phyloP scores from a whole-genome alignment of 2,329 filamentous ascomycete genomes.

The Niveomyces coronatus region DNA sequence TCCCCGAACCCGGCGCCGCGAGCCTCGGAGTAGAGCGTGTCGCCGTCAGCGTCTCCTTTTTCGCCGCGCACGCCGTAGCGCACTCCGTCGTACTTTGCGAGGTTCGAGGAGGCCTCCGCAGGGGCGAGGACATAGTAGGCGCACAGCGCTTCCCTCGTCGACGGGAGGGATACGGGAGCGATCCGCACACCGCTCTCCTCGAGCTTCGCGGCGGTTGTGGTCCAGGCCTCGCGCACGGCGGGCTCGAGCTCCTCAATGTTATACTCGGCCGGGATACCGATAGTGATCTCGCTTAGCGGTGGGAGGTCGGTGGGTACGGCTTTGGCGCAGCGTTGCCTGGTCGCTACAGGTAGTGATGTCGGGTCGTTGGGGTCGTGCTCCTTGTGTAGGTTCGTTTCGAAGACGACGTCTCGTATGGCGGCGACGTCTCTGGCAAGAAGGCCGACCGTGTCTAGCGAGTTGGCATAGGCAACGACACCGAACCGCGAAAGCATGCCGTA shows the following conservation, averaged over 20 bases:
- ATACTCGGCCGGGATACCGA: conserved; percentile 64
- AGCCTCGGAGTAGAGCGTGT: conserved; percentile 66
- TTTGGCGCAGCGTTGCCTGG: conserved; percentile 40
- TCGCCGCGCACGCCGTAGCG: conserved; percentile 62
- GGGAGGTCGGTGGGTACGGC: conserved; percentile 16
- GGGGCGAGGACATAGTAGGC: conserved; percentile 95
- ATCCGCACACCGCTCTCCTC: conserved; percentile 57
- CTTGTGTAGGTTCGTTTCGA: conserved; percentile 36
- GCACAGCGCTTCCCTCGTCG: conserved; percentile 74
- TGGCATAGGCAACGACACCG: conserved; percentile 85
- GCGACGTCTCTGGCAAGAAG: conserved; percentile 50
- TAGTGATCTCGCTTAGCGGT: conserved; percentile 27
- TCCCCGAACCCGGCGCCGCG: conserved; percentile 66
- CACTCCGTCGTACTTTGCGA: conserved; percentile 95
- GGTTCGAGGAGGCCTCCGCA: conserved; percentile 89
- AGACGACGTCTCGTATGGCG: conserved; percentile 40
- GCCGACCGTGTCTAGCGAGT: conserved; percentile 85
- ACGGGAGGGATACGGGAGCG: conserved; percentile 68
- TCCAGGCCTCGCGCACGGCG: conserved; percentile 61
- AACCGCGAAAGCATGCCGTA: conserved; percentile 80
- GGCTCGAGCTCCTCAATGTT: conserved; percentile 74
- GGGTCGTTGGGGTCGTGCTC: conserved; percentile 62
- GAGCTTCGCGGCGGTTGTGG: conserved; percentile 47
- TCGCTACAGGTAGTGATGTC: conserved; percentile 52
- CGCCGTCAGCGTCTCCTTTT: conserved; percentile 42